Evolutionary conservation across 164 flowering plant species (phyloP).

Genomic region (Tetrastigma voinierianum): DNA sequence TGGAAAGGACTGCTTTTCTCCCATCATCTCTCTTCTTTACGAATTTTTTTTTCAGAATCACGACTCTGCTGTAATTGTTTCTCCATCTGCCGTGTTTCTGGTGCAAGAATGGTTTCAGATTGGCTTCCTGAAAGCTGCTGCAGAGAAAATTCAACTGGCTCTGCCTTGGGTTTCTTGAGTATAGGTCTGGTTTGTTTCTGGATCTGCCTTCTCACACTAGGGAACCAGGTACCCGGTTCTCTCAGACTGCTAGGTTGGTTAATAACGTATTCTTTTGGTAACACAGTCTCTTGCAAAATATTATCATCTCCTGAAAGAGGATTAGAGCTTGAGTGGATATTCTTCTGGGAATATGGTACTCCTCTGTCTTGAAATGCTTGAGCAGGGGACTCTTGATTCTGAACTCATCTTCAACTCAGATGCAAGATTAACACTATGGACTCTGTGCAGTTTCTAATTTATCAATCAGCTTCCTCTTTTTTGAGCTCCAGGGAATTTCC

Average conservation of each 20-base stretch:
- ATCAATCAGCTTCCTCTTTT: constrained; percentile 18
- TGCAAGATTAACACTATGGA: neutral
- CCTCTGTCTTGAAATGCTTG: constrained; percentile 1
- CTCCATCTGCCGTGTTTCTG: constrained; percentile 9
- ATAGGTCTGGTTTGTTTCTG: constrained; percentile 1
- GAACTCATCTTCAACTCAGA: neutral
- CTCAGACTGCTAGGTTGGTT: neutral
- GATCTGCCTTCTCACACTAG: constrained; percentile 5
- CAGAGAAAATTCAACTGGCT: constrained; percentile 14
- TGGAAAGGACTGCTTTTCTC: neutral
- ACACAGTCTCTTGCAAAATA: neutral
- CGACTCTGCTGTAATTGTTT: neutral
- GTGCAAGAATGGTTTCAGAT: constrained; percentile 2
- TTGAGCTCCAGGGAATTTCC: constrained; percentile 16
- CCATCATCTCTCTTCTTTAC: neutral
- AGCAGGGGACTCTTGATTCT: neutral
- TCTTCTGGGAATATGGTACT: constrained; percentile 9
- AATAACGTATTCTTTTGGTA: constrained; percentile 2
- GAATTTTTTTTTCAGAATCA: neutral
- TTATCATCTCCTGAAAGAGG: neutral
- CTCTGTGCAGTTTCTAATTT: neutral
- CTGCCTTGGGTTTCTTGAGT: constrained; percentile 19
- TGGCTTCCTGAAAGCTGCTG: constrained; percentile 12
- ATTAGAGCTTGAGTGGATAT: neutral
- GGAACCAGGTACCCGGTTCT: neutral